Percentiles rank a stretch among this genome's conserved stretches.
phyloP scores from a whole-genome alignment of 2,329 filamentous ascomycete genomes.

The Microdochium trichocladiopsis region DNA sequence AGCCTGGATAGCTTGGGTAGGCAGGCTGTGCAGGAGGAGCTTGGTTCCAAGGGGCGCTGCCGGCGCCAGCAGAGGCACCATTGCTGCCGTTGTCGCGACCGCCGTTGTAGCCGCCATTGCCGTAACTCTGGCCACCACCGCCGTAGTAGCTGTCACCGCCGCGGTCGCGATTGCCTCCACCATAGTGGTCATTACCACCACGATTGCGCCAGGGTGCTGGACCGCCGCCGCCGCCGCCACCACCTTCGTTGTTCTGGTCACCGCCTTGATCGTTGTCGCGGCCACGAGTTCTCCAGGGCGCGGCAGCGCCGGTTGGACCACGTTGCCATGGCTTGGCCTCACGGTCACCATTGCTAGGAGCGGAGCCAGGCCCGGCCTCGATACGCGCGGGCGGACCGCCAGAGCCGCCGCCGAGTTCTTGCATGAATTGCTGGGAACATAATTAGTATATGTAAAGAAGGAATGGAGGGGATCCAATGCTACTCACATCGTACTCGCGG shows the following conservation, averaged over 20 bases:
- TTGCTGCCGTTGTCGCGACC: conserved; percentile 11
- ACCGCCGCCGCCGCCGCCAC: conserved; percentile 33
- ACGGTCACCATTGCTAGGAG: conserved; percentile 41
- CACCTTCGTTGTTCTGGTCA: conserved; percentile 29
- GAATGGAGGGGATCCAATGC: too few species aligned
- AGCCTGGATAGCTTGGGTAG: conserved; percentile 50
- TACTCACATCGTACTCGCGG: conserved; percentile 84
- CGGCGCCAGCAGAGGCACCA: conserved; percentile 24
- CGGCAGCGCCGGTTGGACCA: conserved; percentile 74
- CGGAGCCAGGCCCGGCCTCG: conserved; percentile 69
- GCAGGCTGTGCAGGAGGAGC: conserved; percentile 35
- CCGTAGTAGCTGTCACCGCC: conserved; percentile 39
- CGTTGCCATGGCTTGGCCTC: conserved; percentile 83
- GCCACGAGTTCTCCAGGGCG: conserved; percentile 65
- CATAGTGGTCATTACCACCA: conserved; percentile 36
- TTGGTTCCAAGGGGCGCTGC: conserved; percentile 56
- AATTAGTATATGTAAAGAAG: conserved; percentile 29
- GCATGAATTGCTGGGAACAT: conserved; percentile 74
- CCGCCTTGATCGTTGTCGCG: conserved; percentile 37
- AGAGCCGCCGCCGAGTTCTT: conserved; percentile 80
- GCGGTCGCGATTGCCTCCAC: conserved; percentile 9
- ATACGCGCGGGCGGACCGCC: conserved; percentile 68
- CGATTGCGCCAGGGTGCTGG: conserved; percentile 59
- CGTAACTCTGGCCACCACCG: conserved; percentile 29
- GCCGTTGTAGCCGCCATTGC: conserved; percentile 14